phyloP scores from a whole-genome alignment of 495 filamentous ascomycete genomes.

The Penicillium canariense region DNA sequence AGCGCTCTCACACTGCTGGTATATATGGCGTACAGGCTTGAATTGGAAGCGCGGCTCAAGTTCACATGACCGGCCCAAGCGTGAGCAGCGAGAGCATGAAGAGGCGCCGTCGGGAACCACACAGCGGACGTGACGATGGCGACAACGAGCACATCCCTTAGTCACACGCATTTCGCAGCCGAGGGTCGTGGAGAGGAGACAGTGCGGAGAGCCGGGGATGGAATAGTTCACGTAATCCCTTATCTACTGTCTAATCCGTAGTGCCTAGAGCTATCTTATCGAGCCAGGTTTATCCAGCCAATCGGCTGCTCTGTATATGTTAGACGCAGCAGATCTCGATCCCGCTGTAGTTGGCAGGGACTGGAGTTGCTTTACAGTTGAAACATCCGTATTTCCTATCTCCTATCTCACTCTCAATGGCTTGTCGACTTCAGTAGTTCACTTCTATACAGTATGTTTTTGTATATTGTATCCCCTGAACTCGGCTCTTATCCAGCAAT shows the following conservation, averaged over 20 bases:
- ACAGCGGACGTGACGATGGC: constrained; percentile 42
- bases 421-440: too few species aligned
- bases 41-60: constrained; percentile 41
- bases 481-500: not conserved
- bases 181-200: not conserved
- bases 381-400: too few species aligned
- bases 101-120: constrained; percentile 30
- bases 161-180: constrained; percentile 33
- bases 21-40: constrained; percentile 36
- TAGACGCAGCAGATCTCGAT: too few species aligned
- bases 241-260: not conserved
- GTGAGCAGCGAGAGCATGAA: constrained; percentile 34
- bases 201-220: not conserved
- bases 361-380: too few species aligned
- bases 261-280: too few species aligned
- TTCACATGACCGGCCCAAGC: constrained; percentile 33
- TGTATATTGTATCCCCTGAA: too few species aligned
- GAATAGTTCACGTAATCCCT: not conserved
- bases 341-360: too few species aligned
- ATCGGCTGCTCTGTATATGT: too few species aligned
- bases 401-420: too few species aligned
- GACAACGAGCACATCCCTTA: constrained; percentile 40
- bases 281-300: too few species aligned
- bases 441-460: too few species aligned
- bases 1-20: constrained; percentile 30